These are phyloP conservation scores for Gloeophyllum trabeum DNA, from an alignment of 768 basidiomycete species.

Conservation along the genomic window DNA sequence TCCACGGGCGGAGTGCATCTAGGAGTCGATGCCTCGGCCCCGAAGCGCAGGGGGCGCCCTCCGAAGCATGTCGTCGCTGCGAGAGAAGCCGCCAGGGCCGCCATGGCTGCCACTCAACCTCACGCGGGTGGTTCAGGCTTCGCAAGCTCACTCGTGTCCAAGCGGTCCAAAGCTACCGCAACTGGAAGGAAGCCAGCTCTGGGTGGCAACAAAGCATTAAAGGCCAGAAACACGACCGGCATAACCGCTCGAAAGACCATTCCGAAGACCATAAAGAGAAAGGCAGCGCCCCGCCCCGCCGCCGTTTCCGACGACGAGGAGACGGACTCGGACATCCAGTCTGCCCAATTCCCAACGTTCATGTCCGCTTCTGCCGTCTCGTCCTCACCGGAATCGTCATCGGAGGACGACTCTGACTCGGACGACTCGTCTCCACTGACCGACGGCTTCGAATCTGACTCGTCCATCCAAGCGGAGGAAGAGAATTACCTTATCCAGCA, in stretches of 20 bases:
- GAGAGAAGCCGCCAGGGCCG: constrained; percentile 19
- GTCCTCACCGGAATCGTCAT: constrained; percentile 16
- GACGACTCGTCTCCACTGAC: constrained; percentile 6
- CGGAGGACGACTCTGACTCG: constrained; percentile 14
- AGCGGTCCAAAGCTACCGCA: not conserved
- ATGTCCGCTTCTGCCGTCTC: constrained; percentile 18
- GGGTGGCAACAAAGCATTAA: constrained; percentile 11
- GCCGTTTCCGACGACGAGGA: constrained; percentile 12
- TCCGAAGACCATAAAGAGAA: constrained; percentile 10
- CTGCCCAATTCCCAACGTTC: constrained; percentile 19
- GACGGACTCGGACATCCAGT: constrained; percentile 5
- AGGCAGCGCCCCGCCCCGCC: constrained; percentile 6
- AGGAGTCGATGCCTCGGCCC: constrained; percentile 9
- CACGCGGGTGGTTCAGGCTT: constrained; percentile 10
- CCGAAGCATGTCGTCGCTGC: constrained; percentile 32
- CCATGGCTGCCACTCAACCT: constrained; percentile 1
- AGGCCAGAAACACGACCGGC: constrained; percentile 24
- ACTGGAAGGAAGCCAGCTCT: not conserved
- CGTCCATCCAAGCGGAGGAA: constrained; percentile 42
- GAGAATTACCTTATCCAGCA: constrained; percentile 41
- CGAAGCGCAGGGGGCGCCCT: constrained; percentile 47
- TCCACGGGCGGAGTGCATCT: constrained; percentile 5
- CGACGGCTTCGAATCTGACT: constrained; percentile 3
- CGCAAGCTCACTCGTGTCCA: constrained; percentile 7
- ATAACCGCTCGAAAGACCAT: constrained; percentile 11